A percentile compares a stretch with the other conserved stretches of the same genome.
Evolutionary conservation across 2,329 filamentous ascomycete species (phyloP).

Genomic region (Talaromyces funiculosus): DNA sequence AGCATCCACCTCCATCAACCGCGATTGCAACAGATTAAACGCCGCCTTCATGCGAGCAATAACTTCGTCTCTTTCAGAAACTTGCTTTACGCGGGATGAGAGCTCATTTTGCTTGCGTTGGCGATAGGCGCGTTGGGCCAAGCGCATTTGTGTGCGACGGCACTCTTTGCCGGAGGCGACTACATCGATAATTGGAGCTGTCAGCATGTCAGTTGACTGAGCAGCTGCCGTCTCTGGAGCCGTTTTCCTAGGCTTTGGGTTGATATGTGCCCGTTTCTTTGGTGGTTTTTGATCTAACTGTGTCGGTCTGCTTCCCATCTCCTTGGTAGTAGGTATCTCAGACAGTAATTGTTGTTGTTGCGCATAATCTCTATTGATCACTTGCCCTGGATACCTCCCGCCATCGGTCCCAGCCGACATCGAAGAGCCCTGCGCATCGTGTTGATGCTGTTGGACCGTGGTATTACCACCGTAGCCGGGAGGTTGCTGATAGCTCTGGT

Average conservation of each 20-base stretch:
- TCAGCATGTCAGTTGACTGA: background rate
- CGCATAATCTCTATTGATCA: background rate
- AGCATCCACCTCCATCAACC: background rate
- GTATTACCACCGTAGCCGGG: background rate
- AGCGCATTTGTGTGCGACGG: conserved; percentile 15
- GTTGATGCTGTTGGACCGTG: background rate
- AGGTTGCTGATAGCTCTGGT: background rate
- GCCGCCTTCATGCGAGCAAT: conserved; percentile 3
- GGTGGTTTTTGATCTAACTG: background rate
- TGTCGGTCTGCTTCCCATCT: background rate
- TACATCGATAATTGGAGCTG: background rate
- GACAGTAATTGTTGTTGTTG: background rate
- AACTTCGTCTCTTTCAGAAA: conserved; percentile 1
- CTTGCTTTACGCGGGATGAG: conserved; percentile 1
- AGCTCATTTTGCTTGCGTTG: conserved; percentile 21
- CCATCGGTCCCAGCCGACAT: background rate
- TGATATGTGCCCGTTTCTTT: background rate
- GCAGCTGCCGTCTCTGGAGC: background rate
- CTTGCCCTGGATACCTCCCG: background rate
- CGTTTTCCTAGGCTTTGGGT: background rate
- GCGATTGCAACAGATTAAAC: conserved; percentile 1
- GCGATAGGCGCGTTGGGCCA: conserved; percentile 21
- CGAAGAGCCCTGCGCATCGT: background rate
- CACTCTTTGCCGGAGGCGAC: conserved; percentile 11
- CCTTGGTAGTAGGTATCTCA: background rate